These are phyloP conservation scores for Verbascum thapsus DNA, from an alignment of 257 asterid species.

Conservation along the genomic window DNA sequence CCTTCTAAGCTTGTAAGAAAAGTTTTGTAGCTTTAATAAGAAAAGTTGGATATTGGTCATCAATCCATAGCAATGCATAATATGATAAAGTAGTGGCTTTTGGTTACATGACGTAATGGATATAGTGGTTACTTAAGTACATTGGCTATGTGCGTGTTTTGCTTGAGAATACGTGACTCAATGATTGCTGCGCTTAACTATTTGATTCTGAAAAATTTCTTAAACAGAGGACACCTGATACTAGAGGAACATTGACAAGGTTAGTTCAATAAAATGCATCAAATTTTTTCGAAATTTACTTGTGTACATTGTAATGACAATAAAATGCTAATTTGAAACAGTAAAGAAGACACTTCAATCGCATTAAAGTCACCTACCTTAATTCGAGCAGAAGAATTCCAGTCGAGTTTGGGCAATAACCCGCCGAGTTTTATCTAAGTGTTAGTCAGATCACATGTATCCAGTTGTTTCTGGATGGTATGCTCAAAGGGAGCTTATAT, in stretches of 20 bases:
- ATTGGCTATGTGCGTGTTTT: conserved; percentile 22
- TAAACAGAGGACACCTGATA: conserved; percentile 53
- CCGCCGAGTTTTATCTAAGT: conserved; percentile 62
- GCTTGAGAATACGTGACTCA: neutral
- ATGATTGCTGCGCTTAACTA: conserved; percentile 25
- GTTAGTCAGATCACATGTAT: conserved; percentile 86
- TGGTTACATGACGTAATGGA: neutral
- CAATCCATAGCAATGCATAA: conserved; percentile 15
- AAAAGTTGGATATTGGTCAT: conserved; percentile 9
- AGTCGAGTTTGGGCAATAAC: conserved; percentile 58
- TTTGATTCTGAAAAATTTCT: conserved; percentile 30
- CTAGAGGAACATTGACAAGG: conserved; percentile 45
- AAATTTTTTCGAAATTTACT: neutral
- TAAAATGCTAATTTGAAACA: conserved; percentile 33
- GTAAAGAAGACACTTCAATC: conserved; percentile 41
- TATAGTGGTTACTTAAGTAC: conserved; percentile 7
- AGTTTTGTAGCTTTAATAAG: neutral
- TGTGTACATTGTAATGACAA: conserved; percentile 20
- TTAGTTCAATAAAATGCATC: conserved; percentile 38
- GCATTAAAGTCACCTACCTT: conserved; percentile 66
- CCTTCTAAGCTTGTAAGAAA: neutral
- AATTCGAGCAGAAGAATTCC: conserved; percentile 90
- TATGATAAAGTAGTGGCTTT: neutral
- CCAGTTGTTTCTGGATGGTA: conserved; percentile 99
- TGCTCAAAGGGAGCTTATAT: conserved; percentile 28